These are phyloP conservation scores for Populus trichocarpa DNA, from an alignment of 441 rosid genomes.

Conservation along the genomic window DNA sequence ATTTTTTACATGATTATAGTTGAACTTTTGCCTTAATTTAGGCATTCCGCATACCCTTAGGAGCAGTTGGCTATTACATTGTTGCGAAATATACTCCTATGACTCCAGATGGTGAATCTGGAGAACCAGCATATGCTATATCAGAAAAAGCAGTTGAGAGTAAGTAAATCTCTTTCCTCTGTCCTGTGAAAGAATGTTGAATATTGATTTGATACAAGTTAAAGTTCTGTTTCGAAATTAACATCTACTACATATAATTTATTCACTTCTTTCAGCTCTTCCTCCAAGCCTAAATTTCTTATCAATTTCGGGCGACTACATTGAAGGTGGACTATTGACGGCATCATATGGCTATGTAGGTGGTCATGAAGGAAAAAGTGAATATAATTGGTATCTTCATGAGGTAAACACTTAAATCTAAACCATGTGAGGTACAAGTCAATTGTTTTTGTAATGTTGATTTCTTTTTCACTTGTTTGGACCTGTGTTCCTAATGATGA, in stretches of 20 bases:
- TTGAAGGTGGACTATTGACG: conserved; percentile 82
- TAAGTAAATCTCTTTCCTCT: conserved; percentile 37
- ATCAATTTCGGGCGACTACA: conserved; percentile 85
- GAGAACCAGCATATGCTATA: conserved; percentile 76
- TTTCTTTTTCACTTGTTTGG: background rate
- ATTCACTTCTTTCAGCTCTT: conserved; percentile 57
- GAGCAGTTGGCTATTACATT: conserved; percentile 85
- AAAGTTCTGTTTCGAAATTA: background rate
- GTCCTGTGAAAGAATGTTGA: background rate
- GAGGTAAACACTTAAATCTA: conserved; percentile 52
- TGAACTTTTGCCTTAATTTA: conserved; percentile 33
- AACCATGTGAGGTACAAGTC: background rate
- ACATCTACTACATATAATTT: conserved; percentile 13
- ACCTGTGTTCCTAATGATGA: background rate
- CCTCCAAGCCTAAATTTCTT: conserved; percentile 97
- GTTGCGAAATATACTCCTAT: conserved; percentile 93
- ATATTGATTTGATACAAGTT: background rate
- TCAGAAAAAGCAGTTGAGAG: conserved; percentile 81
- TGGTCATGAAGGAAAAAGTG: conserved; percentile 95
- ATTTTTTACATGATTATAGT: conserved; percentile 19
- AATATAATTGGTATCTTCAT: conserved; percentile 86
- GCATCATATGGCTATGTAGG: conserved; percentile 98
- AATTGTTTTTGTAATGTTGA: background rate
- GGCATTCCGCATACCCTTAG: conserved; percentile 97
- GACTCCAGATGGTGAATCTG: conserved; percentile 84